Evolutionary conservation across 495 filamentous ascomycete species (phyloP), one percentile per base, ranked within the genome.

Genomic region (Trypethelium eluteriae): DNA sequence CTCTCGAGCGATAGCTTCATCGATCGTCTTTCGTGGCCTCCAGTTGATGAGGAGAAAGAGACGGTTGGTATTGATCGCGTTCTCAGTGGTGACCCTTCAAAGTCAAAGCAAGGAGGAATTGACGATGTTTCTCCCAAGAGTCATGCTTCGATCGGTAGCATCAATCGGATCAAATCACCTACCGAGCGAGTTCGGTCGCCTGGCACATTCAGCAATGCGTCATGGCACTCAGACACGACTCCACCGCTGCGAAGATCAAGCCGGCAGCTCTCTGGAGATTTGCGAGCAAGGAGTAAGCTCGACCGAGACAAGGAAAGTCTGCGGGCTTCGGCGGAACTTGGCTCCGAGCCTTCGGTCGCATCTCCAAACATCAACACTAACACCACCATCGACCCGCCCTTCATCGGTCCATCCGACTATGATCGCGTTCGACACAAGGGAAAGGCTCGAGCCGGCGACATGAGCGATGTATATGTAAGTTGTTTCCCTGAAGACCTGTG

Each of bases 401-500:
- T 74, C 64, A 71, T 81, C 57, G 84, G 84, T 74, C 82, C 85
- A 67, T 84, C 85, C 71, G 85, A 83, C 71, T 85, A 86, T 79
- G 87, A 91, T 74, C 86, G 88, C 70, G 82, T 89, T 75, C 90
- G 86, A 71, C 90, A 93, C 82, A 90, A 92, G 84, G 88, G 90
- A 83, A 92, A 91, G 78, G 86, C 84, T 74, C 88, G 88, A 74
- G 79, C 87, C 75, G 87, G 84, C 78, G 89, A 87, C 79, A 96
- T 96, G 92, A 82, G 89, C 74, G 90, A 96, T 83, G 89, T 95
- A 80, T 96, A 89, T 80, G 92, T 96, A 86, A 87, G 92, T 89
- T 41, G n/a, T n/a, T n/a, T n/a, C n/a, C n/a, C n/a, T n/a, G n/a
- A n/a, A n/a, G n/a, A n/a, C n/a, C n/a, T n/a, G n/a, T n/a, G n/a